Conservation (phyloP, 345 rosid genomes). For the Hypericum androsaemum region DNA sequence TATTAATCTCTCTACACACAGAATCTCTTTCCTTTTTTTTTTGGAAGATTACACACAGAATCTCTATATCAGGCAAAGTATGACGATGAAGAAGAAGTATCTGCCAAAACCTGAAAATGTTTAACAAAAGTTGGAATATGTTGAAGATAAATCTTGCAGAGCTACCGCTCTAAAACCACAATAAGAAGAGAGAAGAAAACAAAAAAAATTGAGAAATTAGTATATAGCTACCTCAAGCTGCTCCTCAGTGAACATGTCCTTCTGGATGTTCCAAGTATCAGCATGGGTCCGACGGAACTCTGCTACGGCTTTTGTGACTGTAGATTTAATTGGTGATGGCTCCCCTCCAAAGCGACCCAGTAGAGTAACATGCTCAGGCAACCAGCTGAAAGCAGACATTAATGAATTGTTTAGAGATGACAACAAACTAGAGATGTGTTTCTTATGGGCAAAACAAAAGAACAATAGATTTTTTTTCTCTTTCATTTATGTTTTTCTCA, state of each 20-base stretch:
- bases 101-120: slow-evolving; percentile 78
- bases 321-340: slow-evolving; percentile 81
- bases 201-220: not conserved
- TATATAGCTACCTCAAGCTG: slow-evolving; percentile 72
- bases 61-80: slow-evolving; percentile 64
- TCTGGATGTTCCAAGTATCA: slow-evolving; percentile 90
- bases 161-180: too few species aligned
- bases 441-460: too few species aligned
- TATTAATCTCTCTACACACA: slow-evolving; percentile 1
- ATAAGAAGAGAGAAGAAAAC: too few species aligned
- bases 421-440: not conserved
- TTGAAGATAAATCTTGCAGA: not conserved
- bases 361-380: slow-evolving; percentile 82
- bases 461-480: too few species aligned
- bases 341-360: slow-evolving; percentile 77
- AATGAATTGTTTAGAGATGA: not conserved
- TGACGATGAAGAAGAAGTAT: slow-evolving; percentile 86
- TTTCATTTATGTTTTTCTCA: too few species aligned
- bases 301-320: slow-evolving; percentile 96
- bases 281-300: slow-evolving; percentile 95
- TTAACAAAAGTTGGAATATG: slow-evolving; percentile 1
- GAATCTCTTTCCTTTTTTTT: too few species aligned
- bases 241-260: slow-evolving; percentile 79
- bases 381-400: slow-evolving; percentile 47
- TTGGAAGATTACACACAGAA: too few species aligned